Evolutionary conservation across 108 stramenopile genomes (phyloP), one percentile per base, ranked within the genome.

Genomic region (Mayamaea pseudoterrestris): DNA sequence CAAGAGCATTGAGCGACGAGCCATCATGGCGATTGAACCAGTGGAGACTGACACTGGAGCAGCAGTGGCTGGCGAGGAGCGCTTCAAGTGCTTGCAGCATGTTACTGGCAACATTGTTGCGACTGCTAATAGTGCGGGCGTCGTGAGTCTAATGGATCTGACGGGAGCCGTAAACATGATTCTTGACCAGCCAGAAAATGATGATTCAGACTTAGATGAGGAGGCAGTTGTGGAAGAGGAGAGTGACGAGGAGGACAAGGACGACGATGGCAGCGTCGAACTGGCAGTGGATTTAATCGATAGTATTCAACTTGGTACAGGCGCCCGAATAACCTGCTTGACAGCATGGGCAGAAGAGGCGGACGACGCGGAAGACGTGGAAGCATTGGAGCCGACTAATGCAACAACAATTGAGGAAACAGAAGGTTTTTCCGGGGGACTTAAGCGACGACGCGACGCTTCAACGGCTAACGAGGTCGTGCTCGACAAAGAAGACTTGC

Each of bases 11-110:
- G 77, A 58, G 20, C 69, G 84, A 14, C 58, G 80, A 26, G 90
- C 85, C 2, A 78, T 84, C 39, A 87, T 92, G 84, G 90, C 84
- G 12, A 87, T 92, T 50, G 85, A 92, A 58, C 80, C 88, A 22
- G 83, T 90, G 17, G 85, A 87, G 22, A n/a, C n/a, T n/a, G n/a
- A n/a, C n/a, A n/a, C n/a, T n/a, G n/a, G n/a, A n/a, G 69, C 60
- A 3, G 43, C 58, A 23, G 76, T 82, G 21, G 82, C 83, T 6
- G 66, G 80, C 30, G 84, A 86, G 59, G 84, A 83, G 61, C 74
- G 90, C 50, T 82, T 87, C 47, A 90, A 90, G 53, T 84, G 88
- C 58, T 71, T 90, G 36, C 58, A 65, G 11, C 44, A 49, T 22
- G 71, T 85, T 6, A 59, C 58, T 26, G 71, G 66, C 24, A 78